phyloP scores from a whole-genome alignment of 768 basidiomycete genomes.

The Phylloporus sp. region DNA sequence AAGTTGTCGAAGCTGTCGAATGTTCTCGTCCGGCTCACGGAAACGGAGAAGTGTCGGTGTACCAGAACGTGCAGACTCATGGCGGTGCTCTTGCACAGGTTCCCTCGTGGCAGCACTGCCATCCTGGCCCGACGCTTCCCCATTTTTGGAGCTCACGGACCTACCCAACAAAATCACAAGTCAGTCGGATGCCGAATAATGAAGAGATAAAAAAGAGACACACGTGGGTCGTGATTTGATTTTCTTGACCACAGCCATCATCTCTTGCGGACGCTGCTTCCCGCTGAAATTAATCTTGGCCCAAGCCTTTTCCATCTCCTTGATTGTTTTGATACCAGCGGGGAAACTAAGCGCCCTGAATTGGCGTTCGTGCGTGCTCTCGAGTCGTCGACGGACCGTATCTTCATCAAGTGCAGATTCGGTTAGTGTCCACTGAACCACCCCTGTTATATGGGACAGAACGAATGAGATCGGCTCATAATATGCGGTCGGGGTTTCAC shows the following conservation, averaged over 20 bases:
- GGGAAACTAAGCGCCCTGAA: conserved; percentile 48
- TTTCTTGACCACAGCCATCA: neutral
- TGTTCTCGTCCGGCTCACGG: conserved; percentile 27
- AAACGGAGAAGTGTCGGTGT: conserved; percentile 29
- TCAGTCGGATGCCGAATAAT: neutral
- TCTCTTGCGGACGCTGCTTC: conserved; percentile 2
- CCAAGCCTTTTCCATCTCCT: conserved; percentile 32
- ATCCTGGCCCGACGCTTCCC: neutral
- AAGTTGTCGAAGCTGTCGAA: conserved; percentile 43
- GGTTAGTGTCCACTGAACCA: conserved; percentile 52
- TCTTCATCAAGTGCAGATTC: conserved; percentile 32
- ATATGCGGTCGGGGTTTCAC: neutral
- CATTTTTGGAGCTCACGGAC: no score
- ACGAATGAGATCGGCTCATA: neutral
- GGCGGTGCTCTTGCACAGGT: no score
- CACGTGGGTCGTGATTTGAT: conserved; percentile 3
- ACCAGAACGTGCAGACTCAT: no score
- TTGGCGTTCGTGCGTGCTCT: conserved; percentile 38
- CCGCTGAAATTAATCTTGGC: conserved; percentile 28
- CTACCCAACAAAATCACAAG: no score
- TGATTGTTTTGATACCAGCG: conserved; percentile 35
- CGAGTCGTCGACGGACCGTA: conserved; percentile 37
- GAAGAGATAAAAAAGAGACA: neutral
- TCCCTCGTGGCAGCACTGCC: no score
- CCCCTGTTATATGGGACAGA: conserved; percentile 44